Evolutionary conservation across 805 yeast genomes (phyloP), one percentile per base, ranked within the genome.

Genomic region (Candida sonorensis): DNA sequence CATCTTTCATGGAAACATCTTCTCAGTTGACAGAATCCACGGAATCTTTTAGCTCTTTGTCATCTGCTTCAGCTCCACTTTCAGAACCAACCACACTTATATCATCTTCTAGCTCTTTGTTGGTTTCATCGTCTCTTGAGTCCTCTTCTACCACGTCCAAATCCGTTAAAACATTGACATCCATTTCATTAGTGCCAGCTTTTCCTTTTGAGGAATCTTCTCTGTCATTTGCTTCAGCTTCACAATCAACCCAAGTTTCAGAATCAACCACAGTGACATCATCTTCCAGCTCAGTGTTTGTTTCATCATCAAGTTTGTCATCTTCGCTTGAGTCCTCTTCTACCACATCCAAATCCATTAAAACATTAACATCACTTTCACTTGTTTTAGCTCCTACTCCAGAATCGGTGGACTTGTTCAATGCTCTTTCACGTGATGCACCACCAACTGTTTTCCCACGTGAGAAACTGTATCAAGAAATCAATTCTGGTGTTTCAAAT

Each of bases 371-470:
- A 17, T n/a, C 29, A 7, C 3, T 29, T 12, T 6, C 25, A 3
- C 38, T 41, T 10, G 30, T 42, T n/a, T 27, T 46, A 16, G 46
- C 59, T 33, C 41, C 46, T 19, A 57, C 59, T 14, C 7, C 22
- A 16, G 23, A 36, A 14, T 35, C 56, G 10, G 60, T 61, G 20
- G 65, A 70, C 39, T 56, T 79, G n/a, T 76, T 78, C 51, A 39
- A 50, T 11, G 62, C 67, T 3, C 61, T 78, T 34, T 23, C 21
- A n/a, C 19, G 20, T 8, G 21, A 20, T 62, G 64, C 54, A 16
- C 79, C 79, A 5, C 62, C 64, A 7, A 34, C 61, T 1, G 62
- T 69, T 30, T 76, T 76, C 56, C 40, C 63, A 4, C 61, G 69
- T 32, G 63, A 63, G 24, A 21, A 20, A 4, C 62, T 72, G 27